Evolutionary conservation across 2,329 filamentous ascomycete genomes (phyloP), one percentile per base, ranked within the genome.

Genomic region (Laburnicola sp.): DNA sequence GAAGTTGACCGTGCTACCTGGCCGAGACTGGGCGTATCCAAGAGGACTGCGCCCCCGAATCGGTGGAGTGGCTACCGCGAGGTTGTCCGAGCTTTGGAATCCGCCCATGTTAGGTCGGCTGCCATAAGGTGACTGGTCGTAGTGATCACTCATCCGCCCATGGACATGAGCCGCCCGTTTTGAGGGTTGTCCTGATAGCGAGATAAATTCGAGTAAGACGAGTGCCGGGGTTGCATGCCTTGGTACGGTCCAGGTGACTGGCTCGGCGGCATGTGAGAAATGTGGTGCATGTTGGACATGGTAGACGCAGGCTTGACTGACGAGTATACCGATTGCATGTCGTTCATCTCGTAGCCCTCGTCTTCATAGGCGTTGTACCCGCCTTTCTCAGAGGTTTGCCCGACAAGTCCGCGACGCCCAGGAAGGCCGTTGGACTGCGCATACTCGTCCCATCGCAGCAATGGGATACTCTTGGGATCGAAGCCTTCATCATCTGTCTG

Each of bases 401-500:
- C 68, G 32, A 62, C 61, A 40, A 84, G 82, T 47, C 91, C 92
- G 53, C 94, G 91, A 53, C 93, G 90, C 16, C 94, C 94, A 30
- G 94, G 94, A 6, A 99, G 86, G 63, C 89, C 89, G 77, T 97
- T 97, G 54, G 82, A 73, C 32, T 86, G 71, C 5, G 94, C 94
- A 64, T 99, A 99, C 72, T 97, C 94, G 71, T 99, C 94, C 94
- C 94, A 99, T 57, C 91, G 85, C 74, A 97, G 93, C 9, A 97
- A 83, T 28, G 94, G 94, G 69, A 99, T 94, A 58, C 89, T 91
- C 60, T 90, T 86, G 26, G 94, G 93, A 65, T 99, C 91, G 68
- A 96, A 99, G 7, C 82, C 84, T 70, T 94, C 91, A 53, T 88
- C 86, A 48, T 85, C 82, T 2, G 92, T 85, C 0, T 91, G 91